phyloP scores from a whole-genome alignment of 352 stramenopile species.

The Pythium coloratum region DNA sequence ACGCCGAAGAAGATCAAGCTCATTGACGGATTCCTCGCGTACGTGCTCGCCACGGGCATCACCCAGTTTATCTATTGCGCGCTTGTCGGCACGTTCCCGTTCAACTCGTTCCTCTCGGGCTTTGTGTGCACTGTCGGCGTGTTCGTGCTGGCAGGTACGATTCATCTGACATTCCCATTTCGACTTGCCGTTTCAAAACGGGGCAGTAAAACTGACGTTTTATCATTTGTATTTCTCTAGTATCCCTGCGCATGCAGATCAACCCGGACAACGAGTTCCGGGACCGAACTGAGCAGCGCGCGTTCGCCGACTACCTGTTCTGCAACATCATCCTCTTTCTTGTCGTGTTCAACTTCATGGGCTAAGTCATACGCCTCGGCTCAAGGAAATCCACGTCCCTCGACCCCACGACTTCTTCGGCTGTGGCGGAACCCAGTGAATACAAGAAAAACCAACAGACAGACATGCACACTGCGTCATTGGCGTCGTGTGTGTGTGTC shows the following conservation, averaged over 20 bases:
- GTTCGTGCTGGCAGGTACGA: conserved; percentile 86
- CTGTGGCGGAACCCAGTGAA: not conserved
- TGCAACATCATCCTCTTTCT: conserved; percentile 94
- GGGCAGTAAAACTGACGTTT: not conserved
- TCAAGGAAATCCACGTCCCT: not conserved
- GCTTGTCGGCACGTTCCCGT: conserved; percentile 89
- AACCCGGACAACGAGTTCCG: conserved; percentile 84
- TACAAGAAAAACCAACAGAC: not conserved
- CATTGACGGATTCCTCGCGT: conserved; percentile 90
- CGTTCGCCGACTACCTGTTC: conserved; percentile 91
- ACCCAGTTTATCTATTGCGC: conserved; percentile 92
- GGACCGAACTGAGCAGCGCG: conserved; percentile 82
- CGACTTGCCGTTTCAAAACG: not conserved
- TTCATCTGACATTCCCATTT: not conserved
- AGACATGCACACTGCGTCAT: not conserved
- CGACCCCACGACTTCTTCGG: not conserved
- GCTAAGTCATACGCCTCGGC: conserved; percentile 36
- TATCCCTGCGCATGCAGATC: conserved; percentile 90
- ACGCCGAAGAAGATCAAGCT: conserved; percentile 89
- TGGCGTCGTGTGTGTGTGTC: not conserved
- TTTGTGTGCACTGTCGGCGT: conserved; percentile 90
- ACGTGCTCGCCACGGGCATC: conserved; percentile 84
- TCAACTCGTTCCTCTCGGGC: conserved; percentile 92
- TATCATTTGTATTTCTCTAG: conserved; percentile 24
- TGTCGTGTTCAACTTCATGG: conserved; percentile 94